Base-by-base conservation (phyloP, 768 basidiomycete genomes). In the Phlebiopsis gigantea region DNA sequence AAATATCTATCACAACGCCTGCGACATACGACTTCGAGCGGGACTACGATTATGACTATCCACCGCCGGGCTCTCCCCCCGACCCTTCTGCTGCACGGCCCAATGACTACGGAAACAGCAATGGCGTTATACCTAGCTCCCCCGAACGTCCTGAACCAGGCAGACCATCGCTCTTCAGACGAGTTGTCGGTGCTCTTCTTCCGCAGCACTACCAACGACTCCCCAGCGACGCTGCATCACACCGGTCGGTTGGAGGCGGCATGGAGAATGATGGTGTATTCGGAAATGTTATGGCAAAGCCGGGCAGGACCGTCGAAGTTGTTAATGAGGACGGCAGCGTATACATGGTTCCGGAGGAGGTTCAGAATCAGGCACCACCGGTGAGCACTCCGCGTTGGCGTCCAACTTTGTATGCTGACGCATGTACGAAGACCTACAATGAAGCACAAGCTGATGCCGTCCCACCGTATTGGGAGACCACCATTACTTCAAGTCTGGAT, bases 401-500 rank as follows among this genome's bases (percentile, higher is more conserved):
- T 17, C 30, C 41, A 52, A 25, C 17, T 7, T 26, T 9, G 29
- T 49, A 44, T 29, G 21, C 31, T 49, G 26, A 22, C 30, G 39
- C 14, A 46, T 29, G 14, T 22, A 30, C n/a, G 45, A 56, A 94
- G 90, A 84, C 93, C 0, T 99, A 99, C 66, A 79, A 85, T 12
- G 80, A 86, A 15, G 97, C 96, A 2, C 86, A 93, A 60, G 81
- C 86, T 26, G 96, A 99, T 66, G 83, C 91, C 0, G 94, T 90
- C 0, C 97, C 97, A 0, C 82, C 93, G 0, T 99, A 99, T 71
- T 98, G 93, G 91, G 96, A 99, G 67, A 98, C 91, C 0, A 94
- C 93, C 0, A 83, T 98, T 8, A 93, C 93, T 0, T 71, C 75
- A 0, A 73, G 77, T 25, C 55, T 78, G 34, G 78, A 80, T 47